Percentiles rank a stretch among this genome's conserved stretches.
Conservation (phyloP, 257 asterid species). For the Solanum chiquidenum region DNA sequence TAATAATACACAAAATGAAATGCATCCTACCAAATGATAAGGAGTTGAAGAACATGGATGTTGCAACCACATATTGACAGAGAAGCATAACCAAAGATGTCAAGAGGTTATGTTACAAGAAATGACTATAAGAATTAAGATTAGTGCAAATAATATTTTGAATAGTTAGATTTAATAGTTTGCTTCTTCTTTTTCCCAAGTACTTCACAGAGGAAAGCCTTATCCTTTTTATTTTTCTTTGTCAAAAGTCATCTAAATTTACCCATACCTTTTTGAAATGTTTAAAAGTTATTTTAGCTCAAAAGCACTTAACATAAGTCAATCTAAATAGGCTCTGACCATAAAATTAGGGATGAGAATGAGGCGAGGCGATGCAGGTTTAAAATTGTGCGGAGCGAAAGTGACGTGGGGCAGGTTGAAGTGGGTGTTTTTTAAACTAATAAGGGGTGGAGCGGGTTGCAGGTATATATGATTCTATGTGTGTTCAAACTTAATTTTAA, state of each 20-base stretch:
- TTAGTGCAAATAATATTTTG: background rate
- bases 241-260: background rate
- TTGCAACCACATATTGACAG: background rate
- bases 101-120: background rate
- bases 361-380: fast-evolving
- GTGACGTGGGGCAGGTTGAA: background rate
- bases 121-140: background rate
- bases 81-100: background rate
- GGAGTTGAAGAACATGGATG: background rate
- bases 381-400: background rate
- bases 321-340: fast-evolving
- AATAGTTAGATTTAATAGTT: background rate
- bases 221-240: background rate
- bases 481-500: background rate
- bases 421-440: background rate
- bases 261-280: fast-evolving
- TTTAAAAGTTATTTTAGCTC: no score
- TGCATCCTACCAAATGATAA: background rate
- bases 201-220: background rate
- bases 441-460: fast-evolving
- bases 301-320: no score
- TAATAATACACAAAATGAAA: background rate
- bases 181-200: background rate
- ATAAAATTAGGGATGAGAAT: no score
- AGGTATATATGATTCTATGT: no score